Conservation (phyloP, 2,329 filamentous ascomycete genomes). For the Sphaerulina populicola region DNA sequence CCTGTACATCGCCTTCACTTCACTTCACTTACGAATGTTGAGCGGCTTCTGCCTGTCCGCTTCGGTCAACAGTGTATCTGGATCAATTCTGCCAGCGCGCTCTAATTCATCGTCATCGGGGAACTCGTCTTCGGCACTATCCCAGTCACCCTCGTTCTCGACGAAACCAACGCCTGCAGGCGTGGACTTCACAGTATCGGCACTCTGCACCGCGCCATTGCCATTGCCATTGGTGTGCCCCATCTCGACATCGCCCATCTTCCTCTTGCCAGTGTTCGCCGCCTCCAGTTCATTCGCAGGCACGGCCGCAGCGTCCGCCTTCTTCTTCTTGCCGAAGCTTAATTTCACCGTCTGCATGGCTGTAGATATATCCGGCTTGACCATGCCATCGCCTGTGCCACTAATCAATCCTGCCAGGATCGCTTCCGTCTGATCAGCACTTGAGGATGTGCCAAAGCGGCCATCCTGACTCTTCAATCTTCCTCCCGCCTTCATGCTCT, state of each 20-base stretch:
- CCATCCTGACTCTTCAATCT: constrained; percentile 62
- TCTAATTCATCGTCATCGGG: constrained; percentile 42
- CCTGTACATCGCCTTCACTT: neutral
- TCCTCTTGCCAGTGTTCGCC: constrained; percentile 28
- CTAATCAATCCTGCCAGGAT: constrained; percentile 70
- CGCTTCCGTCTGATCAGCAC: constrained; percentile 61
- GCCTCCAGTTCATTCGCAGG: constrained; percentile 31
- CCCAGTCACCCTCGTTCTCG: constrained; percentile 54
- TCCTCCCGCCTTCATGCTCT: constrained; percentile 61
- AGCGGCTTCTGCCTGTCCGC: constrained; percentile 72
- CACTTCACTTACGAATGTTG: constrained; percentile 57
- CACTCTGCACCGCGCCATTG: constrained; percentile 34
- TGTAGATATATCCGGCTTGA: constrained; percentile 46
- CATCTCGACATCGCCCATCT: constrained; percentile 27
- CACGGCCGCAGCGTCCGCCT: constrained; percentile 36
- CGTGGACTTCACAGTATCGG: constrained; percentile 30
- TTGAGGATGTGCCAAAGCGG: constrained; percentile 41
- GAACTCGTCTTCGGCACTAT: constrained; percentile 41
- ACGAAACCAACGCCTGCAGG: constrained; percentile 59
- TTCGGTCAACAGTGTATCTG: constrained; percentile 76
- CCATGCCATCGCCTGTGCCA: constrained; percentile 55
- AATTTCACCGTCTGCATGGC: constrained; percentile 39
- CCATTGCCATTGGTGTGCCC: constrained; percentile 35
- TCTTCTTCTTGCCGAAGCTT: constrained; percentile 55
- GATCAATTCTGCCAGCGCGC: constrained; percentile 76